phyloP scores from a whole-genome alignment of 1,139 yeast species.

The Ogataea hybrid region DNA sequence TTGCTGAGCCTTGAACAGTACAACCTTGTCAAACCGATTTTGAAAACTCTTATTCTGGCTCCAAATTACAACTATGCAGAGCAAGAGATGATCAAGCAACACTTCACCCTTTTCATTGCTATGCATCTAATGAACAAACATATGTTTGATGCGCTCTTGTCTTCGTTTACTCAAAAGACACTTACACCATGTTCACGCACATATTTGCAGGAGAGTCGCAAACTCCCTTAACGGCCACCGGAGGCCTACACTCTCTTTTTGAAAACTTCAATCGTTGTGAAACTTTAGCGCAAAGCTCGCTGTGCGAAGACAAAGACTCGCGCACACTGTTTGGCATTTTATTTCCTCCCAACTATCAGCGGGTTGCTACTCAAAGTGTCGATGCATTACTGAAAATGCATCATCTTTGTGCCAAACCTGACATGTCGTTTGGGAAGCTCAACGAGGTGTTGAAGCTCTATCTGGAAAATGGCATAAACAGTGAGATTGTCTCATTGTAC shows the following conservation, averaged over 20 bases:
- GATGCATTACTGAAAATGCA: conserved; percentile 6
- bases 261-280: conserved; percentile 19
- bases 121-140: conserved; percentile 21
- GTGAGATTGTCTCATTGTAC: conserved; percentile 13
- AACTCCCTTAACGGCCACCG: conserved; percentile 6
- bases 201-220: conserved; percentile 5
- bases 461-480: conserved; percentile 7
- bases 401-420: conserved; percentile 1
- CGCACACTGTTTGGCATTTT: conserved; percentile 15
- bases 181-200: conserved; percentile 10
- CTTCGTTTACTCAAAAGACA: conserved; percentile 7
- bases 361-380: conserved; percentile 5
- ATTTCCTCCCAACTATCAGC: conserved; percentile 5
- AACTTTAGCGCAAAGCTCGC: conserved; percentile 22
- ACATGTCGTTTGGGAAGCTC: conserved; percentile 3
- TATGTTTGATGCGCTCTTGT: conserved; percentile 16
- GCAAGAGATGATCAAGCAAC: conserved; percentile 22
- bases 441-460: conserved; percentile 2
- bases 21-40: conserved; percentile 19
- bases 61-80: conserved; percentile 19
- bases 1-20: conserved; percentile 16
- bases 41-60: conserved; percentile 15
- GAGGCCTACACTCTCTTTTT: conserved; percentile 20
- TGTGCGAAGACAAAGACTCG: conserved; percentile 18
- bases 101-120: conserved; percentile 19